Percentiles rank a stretch among this genome's conserved stretches.
These are phyloP conservation scores for Ophiostoma himal-ulmi DNA, from an alignment of 2,329 filamentous ascomycete species.

Conservation along the genomic window DNA sequence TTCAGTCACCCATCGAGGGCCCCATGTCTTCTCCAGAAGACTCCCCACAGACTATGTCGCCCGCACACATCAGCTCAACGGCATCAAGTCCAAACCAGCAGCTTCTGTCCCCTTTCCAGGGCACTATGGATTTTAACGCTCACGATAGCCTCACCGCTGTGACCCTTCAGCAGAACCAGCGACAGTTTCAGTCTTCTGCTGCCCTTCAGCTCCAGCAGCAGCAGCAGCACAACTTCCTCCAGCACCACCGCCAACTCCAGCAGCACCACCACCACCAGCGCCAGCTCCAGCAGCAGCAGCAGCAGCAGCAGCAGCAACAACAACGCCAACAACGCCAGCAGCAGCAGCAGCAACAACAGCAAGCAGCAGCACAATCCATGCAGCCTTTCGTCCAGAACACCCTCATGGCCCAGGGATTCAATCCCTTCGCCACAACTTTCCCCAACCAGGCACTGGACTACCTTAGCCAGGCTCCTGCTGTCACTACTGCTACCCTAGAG, in stretches of 20 bases:
- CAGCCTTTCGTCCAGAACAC: conserved; percentile 53
- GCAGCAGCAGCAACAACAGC: conserved; percentile 24
- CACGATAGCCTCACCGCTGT: conserved; percentile 52
- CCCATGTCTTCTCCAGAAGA: conserved; percentile 49
- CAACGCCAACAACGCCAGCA: conserved; percentile 24
- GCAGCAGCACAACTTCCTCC: conserved; percentile 37
- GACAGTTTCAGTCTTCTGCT: conserved; percentile 35
- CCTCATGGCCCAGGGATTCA: conserved; percentile 45
- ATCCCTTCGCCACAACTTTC: conserved; percentile 44
- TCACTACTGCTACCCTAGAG: conserved; percentile 51
- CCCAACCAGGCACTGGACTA: conserved; percentile 56
- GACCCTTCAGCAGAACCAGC: conserved; percentile 53
- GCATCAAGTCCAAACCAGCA: conserved; percentile 51
- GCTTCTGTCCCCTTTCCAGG: conserved; percentile 52
- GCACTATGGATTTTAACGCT: conserved; percentile 44
- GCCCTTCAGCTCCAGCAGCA: conserved; percentile 40
- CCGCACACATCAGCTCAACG: conserved; percentile 42
- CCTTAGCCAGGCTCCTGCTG: conserved; percentile 51
- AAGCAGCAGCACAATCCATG: conserved; percentile 41
- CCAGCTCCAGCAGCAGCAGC: conserved; percentile 33
- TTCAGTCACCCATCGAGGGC: conserved; percentile 38
- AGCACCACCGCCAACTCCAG: conserved; percentile 44
- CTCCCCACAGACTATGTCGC: conserved; percentile 42
- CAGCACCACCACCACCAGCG: conserved; percentile 43
- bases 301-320: conserved; percentile 29